Evolutionary conservation across 2,329 filamentous ascomycete genomes (phyloP), one percentile per base, ranked within the genome.

Genomic region (Monosporascus ibericus): DNA sequence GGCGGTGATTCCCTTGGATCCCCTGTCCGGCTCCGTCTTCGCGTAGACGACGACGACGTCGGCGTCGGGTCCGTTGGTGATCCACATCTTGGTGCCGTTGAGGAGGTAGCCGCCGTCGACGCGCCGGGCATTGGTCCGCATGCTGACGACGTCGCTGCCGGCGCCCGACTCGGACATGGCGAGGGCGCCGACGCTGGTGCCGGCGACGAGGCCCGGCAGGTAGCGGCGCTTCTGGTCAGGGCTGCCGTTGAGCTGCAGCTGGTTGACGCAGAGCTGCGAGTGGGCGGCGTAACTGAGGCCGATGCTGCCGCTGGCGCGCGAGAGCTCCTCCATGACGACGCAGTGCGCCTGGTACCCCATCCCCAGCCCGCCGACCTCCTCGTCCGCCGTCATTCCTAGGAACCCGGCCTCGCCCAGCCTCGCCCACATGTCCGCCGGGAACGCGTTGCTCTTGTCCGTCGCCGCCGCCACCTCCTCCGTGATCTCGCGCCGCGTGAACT

Each of bases 311-410:
- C 87, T 92, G 3, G 92, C 92, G 53, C 92, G 81, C 52, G 88
- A 94, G 42, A 99, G 78, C 76, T 97, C 94, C 72, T 99, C 94
- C 84, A 97, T 88, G 46, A 96, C 90, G 6, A 96, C 77, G 67
- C 90, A 95, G 73, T 99, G 94, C 44, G 94, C 92, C 74, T 97
- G 92, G 71, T 97, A 99, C 11, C 94, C 94, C 84, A 97, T 87
- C 1, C 79, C 89, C 46, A 97, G 72, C 2, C 92, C 94, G 38
- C 94, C 94, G 49, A 94, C 90, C 52, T 90, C 87, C 72, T 96
- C 91, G 64, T 96, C 90, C 18, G 90, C 94, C 8, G 94, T 97
- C 63, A 96, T 89, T 54, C 94, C 94, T 27, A 97, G 80, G 61
- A 97, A 87, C 6, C 88, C 94, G 36, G 94, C 94, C 58, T 91